A percentile compares a stretch with the other conserved stretches of the same genome.
Evolutionary conservation across 2,329 filamentous ascomycete genomes (phyloP).

Genomic region (Nothophoma quercina): DNA sequence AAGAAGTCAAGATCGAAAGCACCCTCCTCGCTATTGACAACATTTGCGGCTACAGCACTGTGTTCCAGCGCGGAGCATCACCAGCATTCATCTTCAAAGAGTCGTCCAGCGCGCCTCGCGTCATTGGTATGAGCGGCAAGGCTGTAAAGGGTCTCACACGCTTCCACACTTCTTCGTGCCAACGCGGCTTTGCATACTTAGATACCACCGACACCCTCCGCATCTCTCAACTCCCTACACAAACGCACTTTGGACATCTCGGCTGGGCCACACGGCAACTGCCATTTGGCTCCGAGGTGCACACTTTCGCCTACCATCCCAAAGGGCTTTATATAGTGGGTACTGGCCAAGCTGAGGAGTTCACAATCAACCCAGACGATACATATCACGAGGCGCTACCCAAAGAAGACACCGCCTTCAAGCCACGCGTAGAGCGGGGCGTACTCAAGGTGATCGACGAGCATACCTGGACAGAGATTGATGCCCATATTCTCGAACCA

Average conservation of each 20-base stretch:
- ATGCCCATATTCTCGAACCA: conserved; percentile 74
- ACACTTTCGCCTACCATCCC: conserved; percentile 78
- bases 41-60: conserved; percentile 78
- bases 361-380: conserved; percentile 80
- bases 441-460: conserved; percentile 81
- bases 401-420: conserved; percentile 65
- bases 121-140: conserved; percentile 74
- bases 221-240: conserved; percentile 73
- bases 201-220: conserved; percentile 68
- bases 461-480: conserved; percentile 78
- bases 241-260: conserved; percentile 74
- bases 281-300: conserved; percentile 72
- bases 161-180: conserved; percentile 79
- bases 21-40: conserved; percentile 68
- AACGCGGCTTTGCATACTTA: conserved; percentile 83
- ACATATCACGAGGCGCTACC: conserved; percentile 84
- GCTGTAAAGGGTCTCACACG: conserved; percentile 75
- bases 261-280: conserved; percentile 79
- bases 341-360: conserved; percentile 72
- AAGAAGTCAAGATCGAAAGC: conserved; percentile 54
- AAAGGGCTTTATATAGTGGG: conserved; percentile 79
- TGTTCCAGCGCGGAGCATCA: conserved; percentile 82
- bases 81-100: conserved; percentile 86
- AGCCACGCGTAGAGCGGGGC: conserved; percentile 75
- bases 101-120: conserved; percentile 75